Conservation (phyloP, 257 asterid species). For the Solanum lycopersicoides region DNA sequence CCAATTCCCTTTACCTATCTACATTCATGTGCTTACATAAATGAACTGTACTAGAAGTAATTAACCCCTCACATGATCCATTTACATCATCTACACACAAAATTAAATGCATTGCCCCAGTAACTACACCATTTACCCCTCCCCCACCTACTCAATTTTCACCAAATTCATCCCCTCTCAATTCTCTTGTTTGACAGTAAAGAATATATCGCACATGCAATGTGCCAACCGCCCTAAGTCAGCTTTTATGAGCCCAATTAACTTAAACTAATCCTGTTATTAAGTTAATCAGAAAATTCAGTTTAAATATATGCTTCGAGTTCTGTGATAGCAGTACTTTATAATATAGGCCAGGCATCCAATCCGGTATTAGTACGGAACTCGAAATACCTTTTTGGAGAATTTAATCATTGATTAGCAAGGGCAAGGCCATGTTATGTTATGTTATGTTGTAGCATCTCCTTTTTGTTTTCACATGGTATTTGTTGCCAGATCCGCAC, state of each 20-base stretch:
- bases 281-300: neutral
- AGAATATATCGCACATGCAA: constrained; percentile 10
- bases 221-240: neutral
- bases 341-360: neutral
- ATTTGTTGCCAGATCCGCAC: constrained; percentile 36
- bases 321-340: neutral
- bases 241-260: neutral
- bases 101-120: neutral
- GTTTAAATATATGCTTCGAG: neutral
- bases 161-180: neutral
- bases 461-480: constrained; percentile 35
- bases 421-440: neutral
- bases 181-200: neutral
- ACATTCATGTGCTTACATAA: constrained; percentile 13
- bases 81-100: neutral
- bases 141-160: constrained; percentile 4
- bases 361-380: neutral
- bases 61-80: constrained; percentile 8
- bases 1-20: neutral
- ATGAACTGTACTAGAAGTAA: neutral
- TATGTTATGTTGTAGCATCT: neutral
- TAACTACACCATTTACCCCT: neutral
- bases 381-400: neutral
- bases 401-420: neutral
- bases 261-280: neutral